phyloP scores from a whole-genome alignment of 257 asterid genomes.

The Thymus quinquecostatus region DNA sequence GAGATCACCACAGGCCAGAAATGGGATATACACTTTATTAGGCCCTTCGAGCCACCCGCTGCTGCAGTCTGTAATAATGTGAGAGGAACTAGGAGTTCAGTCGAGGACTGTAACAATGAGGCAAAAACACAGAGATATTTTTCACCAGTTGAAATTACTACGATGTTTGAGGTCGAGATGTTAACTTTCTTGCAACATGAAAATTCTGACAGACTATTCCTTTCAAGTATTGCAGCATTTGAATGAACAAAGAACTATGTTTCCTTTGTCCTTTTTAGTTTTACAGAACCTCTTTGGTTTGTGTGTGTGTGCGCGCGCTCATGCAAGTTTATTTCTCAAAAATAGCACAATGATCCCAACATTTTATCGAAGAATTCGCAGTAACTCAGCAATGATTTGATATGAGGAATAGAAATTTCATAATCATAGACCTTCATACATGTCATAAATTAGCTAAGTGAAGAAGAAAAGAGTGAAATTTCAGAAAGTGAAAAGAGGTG shows the following conservation, averaged over 20 bases:
- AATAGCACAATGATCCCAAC: neutral
- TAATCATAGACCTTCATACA: neutral
- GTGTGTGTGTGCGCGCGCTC: neutral
- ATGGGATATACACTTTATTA: conserved; percentile 89
- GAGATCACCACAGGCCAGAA: conserved; percentile 96
- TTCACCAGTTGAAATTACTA: neutral
- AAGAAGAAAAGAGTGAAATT: neutral
- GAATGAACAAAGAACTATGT: no score
- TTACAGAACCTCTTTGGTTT: neutral
- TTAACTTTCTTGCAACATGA: neutral
- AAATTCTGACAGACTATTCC: neutral
- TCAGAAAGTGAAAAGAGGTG: neutral
- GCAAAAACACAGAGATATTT: neutral
- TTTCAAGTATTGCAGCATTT: neutral
- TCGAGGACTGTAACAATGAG: neutral
- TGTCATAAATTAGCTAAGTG: neutral
- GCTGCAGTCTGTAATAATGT: conserved; percentile 76
- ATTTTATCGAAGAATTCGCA: no score
- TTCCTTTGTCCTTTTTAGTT: no score
- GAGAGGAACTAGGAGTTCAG: neutral
- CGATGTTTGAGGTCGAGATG: neutral
- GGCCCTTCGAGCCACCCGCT: conserved; percentile 98
- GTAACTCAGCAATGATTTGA: no score
- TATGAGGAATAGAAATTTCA: no score
- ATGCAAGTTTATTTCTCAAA: neutral